Evolutionary conservation across 2,329 filamentous ascomycete species (phyloP).

Genomic region (Sporothrix variecibatus): DNA sequence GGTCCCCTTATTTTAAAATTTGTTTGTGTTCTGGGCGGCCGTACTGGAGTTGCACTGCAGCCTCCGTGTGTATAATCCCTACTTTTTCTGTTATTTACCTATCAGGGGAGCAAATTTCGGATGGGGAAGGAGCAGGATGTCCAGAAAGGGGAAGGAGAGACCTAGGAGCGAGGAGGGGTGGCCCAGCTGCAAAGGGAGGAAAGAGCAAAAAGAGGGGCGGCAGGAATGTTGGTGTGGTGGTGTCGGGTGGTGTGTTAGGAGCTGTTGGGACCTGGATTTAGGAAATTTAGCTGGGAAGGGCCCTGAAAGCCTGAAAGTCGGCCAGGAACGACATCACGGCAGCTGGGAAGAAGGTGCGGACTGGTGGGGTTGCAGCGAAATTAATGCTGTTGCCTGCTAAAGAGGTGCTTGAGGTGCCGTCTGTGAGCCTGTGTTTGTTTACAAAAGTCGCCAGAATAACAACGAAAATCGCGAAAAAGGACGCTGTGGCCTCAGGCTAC

Average conservation of each 20-base stretch:
- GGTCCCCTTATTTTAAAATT: conserved; percentile 29
- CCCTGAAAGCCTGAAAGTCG: background rate
- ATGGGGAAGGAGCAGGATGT: conserved; percentile 27
- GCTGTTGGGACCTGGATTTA: background rate
- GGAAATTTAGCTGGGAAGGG: background rate
- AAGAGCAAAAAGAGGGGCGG: conserved; percentile 16
- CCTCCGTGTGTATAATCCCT: background rate
- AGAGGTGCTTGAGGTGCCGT: background rate
- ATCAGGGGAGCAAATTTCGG: conserved; percentile 26
- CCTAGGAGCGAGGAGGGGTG: conserved; percentile 17
- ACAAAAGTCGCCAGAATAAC: background rate
- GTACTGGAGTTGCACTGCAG: conserved; percentile 18
- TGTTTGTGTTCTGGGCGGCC: conserved; percentile 21
- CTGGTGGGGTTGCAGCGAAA: conserved; percentile 21
- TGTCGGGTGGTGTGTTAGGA: background rate
- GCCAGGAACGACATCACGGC: background rate
- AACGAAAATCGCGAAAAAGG: background rate
- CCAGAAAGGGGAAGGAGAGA: conserved; percentile 16
- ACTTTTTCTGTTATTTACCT: conserved; percentile 25
- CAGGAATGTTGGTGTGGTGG: background rate
- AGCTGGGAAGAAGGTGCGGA: background rate
- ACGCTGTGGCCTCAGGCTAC: background rate
- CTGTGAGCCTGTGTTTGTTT: conserved; percentile 13
- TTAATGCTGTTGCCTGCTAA: conserved; percentile 18
- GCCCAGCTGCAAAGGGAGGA: conserved; percentile 11